A percentile compares a stretch with the other conserved stretches of the same genome.
These are phyloP conservation scores for Trichothecium roseum DNA, from an alignment of 2,329 filamentous ascomycete genomes.

Conservation along the genomic window DNA sequence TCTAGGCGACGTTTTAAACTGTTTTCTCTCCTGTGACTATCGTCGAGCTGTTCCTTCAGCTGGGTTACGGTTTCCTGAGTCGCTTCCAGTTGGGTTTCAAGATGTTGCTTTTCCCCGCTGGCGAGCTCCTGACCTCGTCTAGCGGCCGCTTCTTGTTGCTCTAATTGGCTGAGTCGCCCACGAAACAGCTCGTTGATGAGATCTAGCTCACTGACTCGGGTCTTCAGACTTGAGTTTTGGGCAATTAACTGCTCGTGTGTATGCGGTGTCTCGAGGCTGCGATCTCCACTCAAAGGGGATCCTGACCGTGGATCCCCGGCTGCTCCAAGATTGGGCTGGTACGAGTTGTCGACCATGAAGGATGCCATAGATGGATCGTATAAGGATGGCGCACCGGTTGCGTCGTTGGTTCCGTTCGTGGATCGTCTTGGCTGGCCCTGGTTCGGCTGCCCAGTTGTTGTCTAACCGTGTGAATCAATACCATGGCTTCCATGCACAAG, in stretches of 20 bases:
- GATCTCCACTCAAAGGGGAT: constrained; percentile 45
- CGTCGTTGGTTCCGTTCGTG: constrained; percentile 61
- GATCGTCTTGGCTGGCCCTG: constrained; percentile 37
- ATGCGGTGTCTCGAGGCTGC: constrained; percentile 60
- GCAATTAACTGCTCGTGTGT: constrained; percentile 72
- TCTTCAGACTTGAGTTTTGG: constrained; percentile 81
- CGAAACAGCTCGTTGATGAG: constrained; percentile 82
- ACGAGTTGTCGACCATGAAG: constrained; percentile 67
- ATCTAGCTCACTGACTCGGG: constrained; percentile 87
- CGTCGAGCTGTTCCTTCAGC: constrained; percentile 57
- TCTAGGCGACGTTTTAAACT: constrained; percentile 74
- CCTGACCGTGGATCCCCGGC: constrained; percentile 12
- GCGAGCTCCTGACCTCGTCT: constrained; percentile 49
- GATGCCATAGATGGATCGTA: constrained; percentile 66
- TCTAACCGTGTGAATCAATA: too few relatives aligned
- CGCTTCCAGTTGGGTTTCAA: constrained; percentile 45
- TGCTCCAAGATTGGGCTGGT: constrained; percentile 23
- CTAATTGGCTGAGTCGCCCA: constrained; percentile 66
- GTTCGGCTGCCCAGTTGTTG: constrained; percentile 3
- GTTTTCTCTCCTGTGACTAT: constrained; percentile 68
- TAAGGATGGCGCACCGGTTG: constrained; percentile 67
- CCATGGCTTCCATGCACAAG: too few relatives aligned
- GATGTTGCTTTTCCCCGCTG: constrained; percentile 42
- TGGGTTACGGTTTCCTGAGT: constrained; percentile 28
- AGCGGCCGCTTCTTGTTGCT: constrained; percentile 63